Evolutionary conservation across 2,329 filamentous ascomycete genomes (phyloP), one percentile per base, ranked within the genome.

Genomic region (Colletotrichum caudatum): DNA sequence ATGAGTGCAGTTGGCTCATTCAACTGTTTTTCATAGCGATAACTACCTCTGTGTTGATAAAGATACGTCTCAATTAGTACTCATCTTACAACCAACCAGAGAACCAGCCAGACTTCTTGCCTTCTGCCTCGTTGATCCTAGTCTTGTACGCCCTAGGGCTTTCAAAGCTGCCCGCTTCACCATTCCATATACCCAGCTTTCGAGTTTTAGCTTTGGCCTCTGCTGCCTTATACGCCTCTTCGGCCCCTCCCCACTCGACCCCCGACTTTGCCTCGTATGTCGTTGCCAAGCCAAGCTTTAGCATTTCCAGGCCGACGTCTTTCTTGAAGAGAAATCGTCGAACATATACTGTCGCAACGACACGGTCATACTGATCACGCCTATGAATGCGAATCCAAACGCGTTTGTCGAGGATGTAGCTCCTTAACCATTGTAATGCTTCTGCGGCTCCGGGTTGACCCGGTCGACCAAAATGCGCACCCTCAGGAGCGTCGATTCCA

Each of bases 241-340:
- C 89, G 67, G 88, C 84, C 0, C 91, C 90, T 33, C 96, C 96
- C 85, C 96, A 99, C 79, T 98, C 96, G 26, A 90, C 92, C 3
- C 95, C 96, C 6, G 86, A 88, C 82, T 97, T 98, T 37, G 94
- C 95, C 82, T 98, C 96, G 80, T 98, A 99, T 3, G 96, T 92
- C 2, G 94, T 97, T 51, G 95, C 96, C 74, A 97, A 83, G 0
- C 96, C 96, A 29, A 84, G 87, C 82, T 90, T 93, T 73, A 99
- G 82, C 95, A 99, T 97, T 80, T 97, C 93, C 72, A 95, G 83
- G 3, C 95, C 94, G 6, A 99, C 93, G 80, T 99, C 95, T 69
- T 88, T 89, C 75, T 90, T 90, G 71, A 93, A 86, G 12, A 94
- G 81, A 76, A 90, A 88, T 67, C 86, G 88, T 59, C 94, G 88